Evolutionary conservation across 306 rosid species (phyloP), one percentile per base, ranked within the genome.

Genomic region (Alnus rubra): DNA sequence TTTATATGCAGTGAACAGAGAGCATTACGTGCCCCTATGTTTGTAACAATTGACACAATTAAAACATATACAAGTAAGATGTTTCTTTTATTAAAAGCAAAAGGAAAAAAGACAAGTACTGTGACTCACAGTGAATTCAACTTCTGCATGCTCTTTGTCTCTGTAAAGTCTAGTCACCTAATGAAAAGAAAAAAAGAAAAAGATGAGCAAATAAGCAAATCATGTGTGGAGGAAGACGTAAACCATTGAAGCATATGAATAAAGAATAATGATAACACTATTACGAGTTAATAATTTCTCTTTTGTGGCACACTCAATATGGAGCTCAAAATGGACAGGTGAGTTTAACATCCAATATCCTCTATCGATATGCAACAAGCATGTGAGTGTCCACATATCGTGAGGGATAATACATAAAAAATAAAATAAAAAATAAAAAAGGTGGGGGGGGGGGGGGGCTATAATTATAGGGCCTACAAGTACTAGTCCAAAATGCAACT

Each of bases 81-180:
- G 52, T n/a, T 74, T 75, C 71, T 18, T 42, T 63, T 59, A 71
- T 70, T 72, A 3, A 60, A 53, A 31, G 7, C 9, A 2, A 33
- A 13, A 6, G 45, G 35, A 30, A 60, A 47, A 30, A 50, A 15
- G 48, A 11, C 10, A 78, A n/a, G 77, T n/a, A 23, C 65, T 11
- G 33, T 50, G 14, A 88, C 97, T 88, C 80, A 94, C 97, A 28
- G 97, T 94, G 87, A 65, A 94, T 87, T 94, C 98, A 44, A 94
- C 71, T 85, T 94, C 98, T 44, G 97, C 98, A 81, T 90, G 93
- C 33, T 94, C 98, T 81, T 85, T 90, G 87, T 83, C 93, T 86
- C 79, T 90, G 94, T 83, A 94, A 71, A 94, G 87, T 81, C 93
- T 89, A 18, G 89, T 89, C 51, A 92, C 97, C 98, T 94, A 51